Evolutionary conservation across 164 flowering plant genomes (phyloP), one percentile per base, ranked within the genome.

Genomic region (Liquidambar formosana): DNA sequence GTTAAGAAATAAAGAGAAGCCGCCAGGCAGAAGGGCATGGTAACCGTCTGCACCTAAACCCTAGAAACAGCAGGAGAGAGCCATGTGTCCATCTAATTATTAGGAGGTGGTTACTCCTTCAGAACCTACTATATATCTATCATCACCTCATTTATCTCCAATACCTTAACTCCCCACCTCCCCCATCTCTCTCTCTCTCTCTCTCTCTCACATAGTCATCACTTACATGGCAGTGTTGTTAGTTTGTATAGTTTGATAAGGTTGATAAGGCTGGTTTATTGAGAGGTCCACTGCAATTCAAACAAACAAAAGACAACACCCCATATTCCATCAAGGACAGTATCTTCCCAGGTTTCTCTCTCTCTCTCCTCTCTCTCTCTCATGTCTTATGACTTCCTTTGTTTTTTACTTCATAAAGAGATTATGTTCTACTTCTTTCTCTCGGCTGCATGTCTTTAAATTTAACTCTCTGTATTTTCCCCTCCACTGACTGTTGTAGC

Each of bases 181-280:
- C 46, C 44, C 23, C 33, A 51, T 56, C 41, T 41, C 61, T 62
- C 65, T 62, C 65, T 61, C 45, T 56, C 66, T 62, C 73, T 62
- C 73, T 62, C 73, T 59, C 16, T 43, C 52, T 48, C 52, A 14
- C n/a, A 14, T 18, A 14, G 1, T 19, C 26, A 53, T n/a, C 10
- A n/a, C 12, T 10, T 22, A 21, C 10, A 22, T 10, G 10, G 57
- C 13, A 53, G 23, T 53, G 11, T 19, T n/a, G 23, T 48, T 10
- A 53, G 25, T 53, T 53, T 19, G 26, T 53, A 22, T 22, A 22
- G 57, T 53, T 53, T 53, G 26, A 14, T 53, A 33, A 33, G 41
- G 41, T 27, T 27, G 44, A 6, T 59, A 19, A 27, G 21, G 15
- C 8, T 19, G 19, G 54, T 33, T 13, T 5, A 8, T 33, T 18